Base-by-base conservation (phyloP, 169 alveolate genomes). In the Plasmodium reichenowi region DNA sequence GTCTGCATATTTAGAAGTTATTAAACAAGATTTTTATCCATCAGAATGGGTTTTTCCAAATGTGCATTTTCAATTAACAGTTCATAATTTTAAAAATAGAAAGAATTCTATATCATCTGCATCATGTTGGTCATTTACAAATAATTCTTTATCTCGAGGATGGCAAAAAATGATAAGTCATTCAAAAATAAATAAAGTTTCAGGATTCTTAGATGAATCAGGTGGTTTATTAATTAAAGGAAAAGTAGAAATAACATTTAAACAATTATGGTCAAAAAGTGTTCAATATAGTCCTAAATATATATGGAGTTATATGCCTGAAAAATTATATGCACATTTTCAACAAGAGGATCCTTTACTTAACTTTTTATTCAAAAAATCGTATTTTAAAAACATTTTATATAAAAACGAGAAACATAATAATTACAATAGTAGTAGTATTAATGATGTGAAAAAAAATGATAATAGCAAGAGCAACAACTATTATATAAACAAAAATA, bases 111-210 rank as follows among this genome's bases (percentile, higher is more conserved):
- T 96, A 43, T 96, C 98, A 17, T 95, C 97, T 24, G 96, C 98
- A 98, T 98, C 98, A 38, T 97, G 96, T 80, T 96, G 98, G 98
- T 95, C 97, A 20, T 96, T 96, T 93, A 89, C 96, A 26, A 94
- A 96, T 67, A 96, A 95, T 68, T 98, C 98, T 59, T 93, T 97
- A 64, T 93, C 97, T 32, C 74, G 98, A 15, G 98, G 98, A 48
- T 96, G 98, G 98, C 98, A 96, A 87, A 96, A 96, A 89, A 96
- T 96, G 98, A 93, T 96, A 47, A 92, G 95, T 29, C 98, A 96
- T 83, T 94, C 95, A n/a, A 75, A 97, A 20, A 94, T 96, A 47
- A 96, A 96, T 22, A 95, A 93, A 72, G 93, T 97, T 24, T 80
- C 96, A 6, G 98, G 98, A 17, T 96, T 96, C 88, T 92, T 96